These are phyloP conservation scores for Diaporthe sp. DNA, from an alignment of 2,329 filamentous ascomycete genomes.

Conservation along the genomic window DNA sequence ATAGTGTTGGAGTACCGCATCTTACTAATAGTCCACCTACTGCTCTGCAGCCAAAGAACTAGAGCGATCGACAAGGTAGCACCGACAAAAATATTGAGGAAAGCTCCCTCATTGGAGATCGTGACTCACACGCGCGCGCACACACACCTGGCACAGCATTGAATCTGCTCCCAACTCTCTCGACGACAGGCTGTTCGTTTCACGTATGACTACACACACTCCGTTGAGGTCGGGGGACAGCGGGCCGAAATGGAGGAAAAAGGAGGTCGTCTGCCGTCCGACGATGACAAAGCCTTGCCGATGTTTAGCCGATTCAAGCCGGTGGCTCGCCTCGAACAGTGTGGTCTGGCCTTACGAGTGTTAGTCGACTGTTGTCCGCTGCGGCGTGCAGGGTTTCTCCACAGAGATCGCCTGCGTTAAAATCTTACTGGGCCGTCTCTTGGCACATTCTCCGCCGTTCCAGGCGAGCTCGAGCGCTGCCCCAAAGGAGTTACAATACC, in stretches of 20 bases:
- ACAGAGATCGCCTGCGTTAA: not conserved
- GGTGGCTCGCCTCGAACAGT: too few relatives aligned
- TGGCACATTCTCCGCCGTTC: constrained; percentile 4
- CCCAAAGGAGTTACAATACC: not conserved
- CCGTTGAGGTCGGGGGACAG: not conserved
- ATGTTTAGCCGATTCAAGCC: constrained; percentile 6
- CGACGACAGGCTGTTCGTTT: not conserved
- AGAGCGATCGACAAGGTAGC: not conserved
- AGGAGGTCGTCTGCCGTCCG: not conserved
- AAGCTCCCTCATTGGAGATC: not conserved
- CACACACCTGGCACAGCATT: not conserved
- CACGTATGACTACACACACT: not conserved
- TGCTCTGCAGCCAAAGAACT: not conserved
- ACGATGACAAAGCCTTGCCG: not conserved
- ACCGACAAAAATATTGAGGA: not conserved
- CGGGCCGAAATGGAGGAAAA: not conserved
- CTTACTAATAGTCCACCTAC: not conserved
- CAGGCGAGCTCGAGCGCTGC: not conserved
- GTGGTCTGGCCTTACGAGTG: not conserved
- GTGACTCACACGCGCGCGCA: not conserved
- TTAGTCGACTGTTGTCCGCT: not conserved
- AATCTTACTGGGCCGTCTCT: not conserved
- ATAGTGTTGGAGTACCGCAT: not conserved
- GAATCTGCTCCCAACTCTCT: too few relatives aligned
- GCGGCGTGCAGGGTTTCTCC: constrained; percentile 23